Conservation (phyloP, 2,329 filamentous ascomycete genomes). For the Fusarium globosum region DNA sequence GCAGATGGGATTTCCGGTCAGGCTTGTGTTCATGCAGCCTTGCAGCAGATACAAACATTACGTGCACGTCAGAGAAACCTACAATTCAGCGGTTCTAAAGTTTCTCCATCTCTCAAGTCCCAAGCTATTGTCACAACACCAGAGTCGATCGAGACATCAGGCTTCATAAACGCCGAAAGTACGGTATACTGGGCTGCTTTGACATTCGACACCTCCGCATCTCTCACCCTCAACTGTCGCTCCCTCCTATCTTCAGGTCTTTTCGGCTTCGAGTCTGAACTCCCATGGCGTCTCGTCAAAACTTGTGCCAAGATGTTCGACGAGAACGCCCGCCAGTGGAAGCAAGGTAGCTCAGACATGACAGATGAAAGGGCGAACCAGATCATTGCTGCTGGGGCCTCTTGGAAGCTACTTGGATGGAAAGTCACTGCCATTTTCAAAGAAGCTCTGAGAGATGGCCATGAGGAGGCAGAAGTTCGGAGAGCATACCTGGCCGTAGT, state of each 20-base stretch:
- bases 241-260: constrained; percentile 54
- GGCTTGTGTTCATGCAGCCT: constrained; percentile 53
- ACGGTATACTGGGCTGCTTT: constrained; percentile 56
- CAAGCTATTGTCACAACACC: constrained; percentile 41
- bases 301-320: constrained; percentile 47
- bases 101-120: constrained; percentile 44
- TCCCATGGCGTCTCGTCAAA: constrained; percentile 46
- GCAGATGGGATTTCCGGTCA: constrained; percentile 53
- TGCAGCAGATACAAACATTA: constrained; percentile 55
- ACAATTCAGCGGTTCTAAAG: constrained; percentile 55
- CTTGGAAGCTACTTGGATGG: constrained; percentile 49
- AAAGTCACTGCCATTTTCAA: constrained; percentile 49
- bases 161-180: constrained; percentile 53
- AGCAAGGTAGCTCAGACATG: constrained; percentile 41
- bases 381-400: constrained; percentile 44
- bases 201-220: constrained; percentile 56
- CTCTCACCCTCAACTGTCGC: constrained; percentile 54
- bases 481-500: constrained; percentile 42
- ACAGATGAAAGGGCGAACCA: constrained; percentile 49
- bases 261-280: constrained; percentile 47
- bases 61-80: constrained; percentile 53
- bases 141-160: constrained; percentile 44
- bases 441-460: constrained; percentile 47
- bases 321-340: constrained; percentile 44
- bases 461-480: constrained; percentile 46